These are phyloP conservation scores for Melastoma candidum DNA, from an alignment of 441 rosid genomes.

Conservation along the genomic window DNA sequence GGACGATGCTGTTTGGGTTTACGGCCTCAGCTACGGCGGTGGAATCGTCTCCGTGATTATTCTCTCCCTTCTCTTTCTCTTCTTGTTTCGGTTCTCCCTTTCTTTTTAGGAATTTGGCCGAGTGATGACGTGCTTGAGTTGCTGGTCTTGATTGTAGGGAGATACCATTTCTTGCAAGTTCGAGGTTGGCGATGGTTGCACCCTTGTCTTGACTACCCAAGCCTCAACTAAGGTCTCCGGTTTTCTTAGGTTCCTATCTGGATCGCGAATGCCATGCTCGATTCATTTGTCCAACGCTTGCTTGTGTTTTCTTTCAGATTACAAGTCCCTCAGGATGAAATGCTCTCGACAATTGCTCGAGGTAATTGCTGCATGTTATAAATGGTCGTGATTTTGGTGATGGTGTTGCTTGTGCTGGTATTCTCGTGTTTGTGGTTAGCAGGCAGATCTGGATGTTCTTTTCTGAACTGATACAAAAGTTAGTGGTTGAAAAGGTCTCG, in stretches of 20 bases:
- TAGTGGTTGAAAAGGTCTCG: slow-evolving; percentile 9
- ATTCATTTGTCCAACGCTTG: background rate
- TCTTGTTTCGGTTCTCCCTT: background rate
- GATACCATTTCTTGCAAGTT: slow-evolving; percentile 67
- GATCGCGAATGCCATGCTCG: background rate
- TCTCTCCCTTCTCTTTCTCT: slow-evolving; percentile 5
- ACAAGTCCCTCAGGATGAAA: slow-evolving; percentile 70
- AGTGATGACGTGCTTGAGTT: too few relatives aligned
- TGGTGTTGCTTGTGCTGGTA: background rate
- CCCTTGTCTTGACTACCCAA: slow-evolving; percentile 72
- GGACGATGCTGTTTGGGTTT: slow-evolving; percentile 82
- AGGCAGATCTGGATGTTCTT: too few relatives aligned
- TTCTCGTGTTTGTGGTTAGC: too few relatives aligned
- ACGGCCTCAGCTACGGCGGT: slow-evolving; percentile 82
- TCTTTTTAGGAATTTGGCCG: background rate
- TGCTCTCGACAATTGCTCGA: slow-evolving; percentile 58
- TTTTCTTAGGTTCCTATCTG: slow-evolving; percentile 6
- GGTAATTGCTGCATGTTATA: slow-evolving; percentile 27
- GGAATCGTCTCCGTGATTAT: slow-evolving; percentile 78
- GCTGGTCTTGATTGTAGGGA: slow-evolving; percentile 30
- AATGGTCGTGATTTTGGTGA: background rate
- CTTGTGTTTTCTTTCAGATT: slow-evolving; percentile 37
- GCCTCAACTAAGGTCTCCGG: slow-evolving; percentile 77
- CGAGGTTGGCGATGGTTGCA: slow-evolving; percentile 63
- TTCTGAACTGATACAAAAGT: too few relatives aligned